Conservation (phyloP, 2,329 filamentous ascomycete species). For the Arthrinium phaeospermum region DNA sequence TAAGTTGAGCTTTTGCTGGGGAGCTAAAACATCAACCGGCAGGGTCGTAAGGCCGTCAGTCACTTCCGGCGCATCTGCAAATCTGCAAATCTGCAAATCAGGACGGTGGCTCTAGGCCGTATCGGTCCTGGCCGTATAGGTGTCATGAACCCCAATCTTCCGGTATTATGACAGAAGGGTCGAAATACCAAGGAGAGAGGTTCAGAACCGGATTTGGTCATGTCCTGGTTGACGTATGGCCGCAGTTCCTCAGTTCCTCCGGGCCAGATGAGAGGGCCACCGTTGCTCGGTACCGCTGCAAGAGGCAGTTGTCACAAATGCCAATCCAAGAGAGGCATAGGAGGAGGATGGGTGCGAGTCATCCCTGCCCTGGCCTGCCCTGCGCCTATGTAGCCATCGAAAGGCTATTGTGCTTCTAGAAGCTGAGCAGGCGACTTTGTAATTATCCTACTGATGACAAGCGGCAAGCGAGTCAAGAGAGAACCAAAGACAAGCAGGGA, state of each 20-base stretch:
- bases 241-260: not conserved
- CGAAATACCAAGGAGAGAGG: not conserved
- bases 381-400: not conserved
- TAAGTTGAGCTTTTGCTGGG: too few species aligned
- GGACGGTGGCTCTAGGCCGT: not conserved
- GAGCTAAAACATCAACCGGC: too few species aligned
- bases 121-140: not conserved
- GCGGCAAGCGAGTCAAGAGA: not conserved
- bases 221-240: not conserved
- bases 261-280: not conserved
- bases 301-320: not conserved
- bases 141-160: not conserved
- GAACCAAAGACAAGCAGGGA: not conserved
- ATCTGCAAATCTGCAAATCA: not conserved
- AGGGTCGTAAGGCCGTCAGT: not conserved
- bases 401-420: constrained; percentile 2
- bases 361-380: not conserved
- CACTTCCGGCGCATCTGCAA: not conserved
- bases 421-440: not conserved
- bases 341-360: not conserved
- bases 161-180: not conserved
- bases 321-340: not conserved
- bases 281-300: constrained; percentile 7
- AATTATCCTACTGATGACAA: not conserved
- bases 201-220: not conserved